phyloP scores from a whole-genome alignment of 345 rosid species.

The Moricandia moricandioides region DNA sequence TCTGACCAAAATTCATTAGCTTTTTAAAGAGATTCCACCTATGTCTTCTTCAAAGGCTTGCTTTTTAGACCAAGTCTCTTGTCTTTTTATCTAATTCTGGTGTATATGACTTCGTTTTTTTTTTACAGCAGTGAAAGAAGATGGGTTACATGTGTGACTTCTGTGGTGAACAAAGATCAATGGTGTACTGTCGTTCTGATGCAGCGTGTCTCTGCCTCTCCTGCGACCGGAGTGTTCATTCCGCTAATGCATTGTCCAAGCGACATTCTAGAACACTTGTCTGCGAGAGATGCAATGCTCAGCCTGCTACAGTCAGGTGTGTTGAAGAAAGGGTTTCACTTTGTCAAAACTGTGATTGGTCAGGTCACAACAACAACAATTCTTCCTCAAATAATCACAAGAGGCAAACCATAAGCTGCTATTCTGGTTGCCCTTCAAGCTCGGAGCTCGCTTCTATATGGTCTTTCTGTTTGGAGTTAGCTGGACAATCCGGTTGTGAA shows the following conservation, averaged over 20 bases:
- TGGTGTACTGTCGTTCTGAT: constrained; percentile 94
- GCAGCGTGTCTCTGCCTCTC: constrained; percentile 93
- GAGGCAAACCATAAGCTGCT: constrained; percentile 74
- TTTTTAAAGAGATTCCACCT: not conserved
- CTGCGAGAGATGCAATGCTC: constrained; percentile 87
- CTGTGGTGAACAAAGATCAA: constrained; percentile 85
- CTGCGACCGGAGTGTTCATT: constrained; percentile 90
- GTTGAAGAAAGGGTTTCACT: constrained; percentile 72
- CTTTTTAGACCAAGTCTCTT: not conserved
- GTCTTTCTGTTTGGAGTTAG: constrained; percentile 63
- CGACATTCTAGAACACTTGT: constrained; percentile 86
- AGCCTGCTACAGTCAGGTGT: constrained; percentile 82
- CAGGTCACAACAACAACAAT: constrained; percentile 45
- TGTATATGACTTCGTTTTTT: not conserved
- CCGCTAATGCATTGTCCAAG: constrained; percentile 88
- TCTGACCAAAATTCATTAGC: not conserved
- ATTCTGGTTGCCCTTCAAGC: constrained; percentile 93
- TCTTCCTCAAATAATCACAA: constrained; percentile 52
- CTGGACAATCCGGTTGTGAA: constrained; percentile 63
- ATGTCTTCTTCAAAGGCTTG: not conserved
- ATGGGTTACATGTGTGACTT: constrained; percentile 96
- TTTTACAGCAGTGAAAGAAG: constrained; percentile 13
- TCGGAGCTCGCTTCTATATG: constrained; percentile 85
- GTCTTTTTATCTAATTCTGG: not conserved
- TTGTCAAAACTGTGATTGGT: constrained; percentile 97